Percentiles rank a stretch among this genome's conserved stretches.
phyloP scores from a whole-genome alignment of 768 basidiomycete genomes.

The Mycena alexandri region DNA sequence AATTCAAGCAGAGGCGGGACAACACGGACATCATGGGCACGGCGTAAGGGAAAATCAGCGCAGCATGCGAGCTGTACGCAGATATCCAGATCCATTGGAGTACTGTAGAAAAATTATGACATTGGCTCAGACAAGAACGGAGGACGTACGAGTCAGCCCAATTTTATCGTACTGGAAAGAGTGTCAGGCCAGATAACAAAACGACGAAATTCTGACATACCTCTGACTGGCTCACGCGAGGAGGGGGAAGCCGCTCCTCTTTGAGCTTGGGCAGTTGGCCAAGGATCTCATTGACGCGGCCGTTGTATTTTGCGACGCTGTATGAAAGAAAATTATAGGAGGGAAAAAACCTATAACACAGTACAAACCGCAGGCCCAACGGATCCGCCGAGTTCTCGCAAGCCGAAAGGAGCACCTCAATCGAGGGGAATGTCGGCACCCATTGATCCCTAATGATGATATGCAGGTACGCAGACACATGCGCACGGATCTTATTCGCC shows the following conservation, averaged over 20 bases:
- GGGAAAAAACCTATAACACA: not conserved
- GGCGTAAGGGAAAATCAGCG: slow-evolving; percentile 81
- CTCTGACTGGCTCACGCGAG: slow-evolving; percentile 86
- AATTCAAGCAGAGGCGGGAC: slow-evolving; percentile 19
- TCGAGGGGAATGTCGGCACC: slow-evolving; percentile 74
- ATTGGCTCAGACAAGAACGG: slow-evolving; percentile 12
- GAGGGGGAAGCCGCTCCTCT: slow-evolving; percentile 84
- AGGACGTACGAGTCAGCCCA: slow-evolving; percentile 78
- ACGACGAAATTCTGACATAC: slow-evolving; percentile 46
- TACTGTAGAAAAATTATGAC: slow-evolving; percentile 57
- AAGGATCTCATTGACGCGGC: slow-evolving; percentile 68
- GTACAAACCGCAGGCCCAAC: slow-evolving; percentile 66
- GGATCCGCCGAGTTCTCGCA: slow-evolving; percentile 68
- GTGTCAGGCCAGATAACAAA: too few species aligned
- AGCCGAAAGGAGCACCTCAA: slow-evolving; percentile 65
- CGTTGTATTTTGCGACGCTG: slow-evolving; percentile 69
- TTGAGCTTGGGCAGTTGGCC: slow-evolving; percentile 76
- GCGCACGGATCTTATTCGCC: slow-evolving; percentile 68
- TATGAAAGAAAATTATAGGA: slow-evolving; percentile 25
- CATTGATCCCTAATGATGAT: slow-evolving; percentile 71
- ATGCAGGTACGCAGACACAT: slow-evolving; percentile 76
- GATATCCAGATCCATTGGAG: slow-evolving; percentile 86
- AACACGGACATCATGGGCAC: slow-evolving; percentile 79
- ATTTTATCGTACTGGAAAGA: slow-evolving; percentile 83
- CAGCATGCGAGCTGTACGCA: slow-evolving; percentile 80